Percentiles rank a stretch among this genome's conserved stretches.
These are phyloP conservation scores for Diaporthe velutina DNA, from an alignment of 2,329 filamentous ascomycete species.

Conservation along the genomic window DNA sequence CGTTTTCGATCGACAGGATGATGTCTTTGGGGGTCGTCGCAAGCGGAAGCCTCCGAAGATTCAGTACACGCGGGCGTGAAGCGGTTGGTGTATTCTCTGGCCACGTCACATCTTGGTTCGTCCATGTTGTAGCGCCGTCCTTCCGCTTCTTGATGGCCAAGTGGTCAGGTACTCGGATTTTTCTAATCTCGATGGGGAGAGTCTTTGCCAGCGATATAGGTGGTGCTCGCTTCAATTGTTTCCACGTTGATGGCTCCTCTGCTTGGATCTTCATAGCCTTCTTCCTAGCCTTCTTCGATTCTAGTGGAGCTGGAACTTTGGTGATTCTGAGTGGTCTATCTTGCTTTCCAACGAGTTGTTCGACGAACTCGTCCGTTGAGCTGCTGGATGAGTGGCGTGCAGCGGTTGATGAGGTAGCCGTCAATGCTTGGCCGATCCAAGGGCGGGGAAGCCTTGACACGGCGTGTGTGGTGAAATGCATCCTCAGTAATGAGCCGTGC, in stretches of 20 bases:
- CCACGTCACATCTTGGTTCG: background rate
- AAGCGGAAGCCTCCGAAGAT: background rate
- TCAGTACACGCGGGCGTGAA: background rate
- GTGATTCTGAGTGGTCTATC: background rate
- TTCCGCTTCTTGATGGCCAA: background rate
- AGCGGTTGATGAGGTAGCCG: background rate
- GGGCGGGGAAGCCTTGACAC: conserved; percentile 1
- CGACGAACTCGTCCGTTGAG: background rate
- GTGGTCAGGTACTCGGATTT: no score
- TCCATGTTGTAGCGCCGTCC: background rate
- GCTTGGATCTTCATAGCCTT: background rate
- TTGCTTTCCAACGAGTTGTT: background rate
- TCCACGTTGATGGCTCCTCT: no score
- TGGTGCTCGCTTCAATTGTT: background rate
- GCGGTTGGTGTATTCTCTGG: background rate
- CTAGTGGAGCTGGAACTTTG: no score
- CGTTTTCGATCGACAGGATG: background rate
- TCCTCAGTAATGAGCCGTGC: background rate
- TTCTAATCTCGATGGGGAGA: background rate
- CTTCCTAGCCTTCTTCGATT: background rate
- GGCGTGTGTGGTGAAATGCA: background rate
- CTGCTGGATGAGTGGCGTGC: background rate
- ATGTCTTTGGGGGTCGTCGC: conserved; percentile 6
- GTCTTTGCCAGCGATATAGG: background rate
- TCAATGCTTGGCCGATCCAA: background rate